A percentile compares a stretch with the other conserved stretches of the same genome.
Conservation (phyloP, 179 eudicot species). For the Pouteria campechiana region DNA sequence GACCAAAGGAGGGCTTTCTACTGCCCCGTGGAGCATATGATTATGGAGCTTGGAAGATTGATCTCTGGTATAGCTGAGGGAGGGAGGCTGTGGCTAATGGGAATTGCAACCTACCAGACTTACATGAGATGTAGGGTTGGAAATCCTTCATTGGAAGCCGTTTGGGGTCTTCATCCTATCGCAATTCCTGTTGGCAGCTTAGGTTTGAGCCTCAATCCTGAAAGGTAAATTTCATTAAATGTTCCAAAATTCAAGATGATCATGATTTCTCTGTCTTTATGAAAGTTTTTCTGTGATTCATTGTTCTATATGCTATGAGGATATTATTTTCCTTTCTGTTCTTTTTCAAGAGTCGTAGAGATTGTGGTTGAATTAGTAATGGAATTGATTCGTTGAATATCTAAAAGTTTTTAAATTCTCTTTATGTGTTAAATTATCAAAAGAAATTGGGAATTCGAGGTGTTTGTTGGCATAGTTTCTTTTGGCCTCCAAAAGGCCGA, state of each 20-base stretch:
- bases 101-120: constrained; percentile 59
- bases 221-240: constrained; percentile 35
- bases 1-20: constrained; percentile 24
- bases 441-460: too few relatives aligned
- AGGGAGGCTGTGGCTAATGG: constrained; percentile 54
- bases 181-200: constrained; percentile 47
- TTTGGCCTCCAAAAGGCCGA: too few relatives aligned
- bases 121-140: constrained; percentile 55
- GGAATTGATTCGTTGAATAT: too few relatives aligned
- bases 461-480: too few relatives aligned
- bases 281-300: too few relatives aligned
- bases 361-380: too few relatives aligned
- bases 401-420: too few relatives aligned
- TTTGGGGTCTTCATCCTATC: constrained; percentile 65
- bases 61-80: constrained; percentile 21
- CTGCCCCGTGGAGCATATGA: constrained; percentile 60
- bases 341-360: not conserved
- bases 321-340: not conserved
- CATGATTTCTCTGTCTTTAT: too few relatives aligned
- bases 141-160: constrained; percentile 42
- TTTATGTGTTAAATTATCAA: too few relatives aligned
- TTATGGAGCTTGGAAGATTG: constrained; percentile 52
- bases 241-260: not conserved
- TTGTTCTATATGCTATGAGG: not conserved
- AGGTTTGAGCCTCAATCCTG: constrained; percentile 45